These are phyloP conservation scores for Penicillium angulare DNA, from an alignment of 495 filamentous ascomycete genomes.

Conservation along the genomic window DNA sequence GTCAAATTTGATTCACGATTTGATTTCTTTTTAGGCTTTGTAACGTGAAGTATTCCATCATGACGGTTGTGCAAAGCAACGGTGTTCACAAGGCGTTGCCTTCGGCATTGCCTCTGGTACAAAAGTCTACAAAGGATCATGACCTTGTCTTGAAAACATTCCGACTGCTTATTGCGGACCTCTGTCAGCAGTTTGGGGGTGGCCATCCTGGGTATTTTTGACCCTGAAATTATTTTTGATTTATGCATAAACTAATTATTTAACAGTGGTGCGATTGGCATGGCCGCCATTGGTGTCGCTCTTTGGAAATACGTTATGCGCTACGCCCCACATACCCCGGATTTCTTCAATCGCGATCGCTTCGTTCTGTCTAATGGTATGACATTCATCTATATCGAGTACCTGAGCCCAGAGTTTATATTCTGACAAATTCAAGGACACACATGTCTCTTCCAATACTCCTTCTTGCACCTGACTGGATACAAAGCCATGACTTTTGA, in stretches of 20 bases:
- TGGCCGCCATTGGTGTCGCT: slow-evolving; percentile 87
- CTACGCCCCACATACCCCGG: slow-evolving; percentile 90
- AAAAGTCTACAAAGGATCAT: slow-evolving; percentile 33
- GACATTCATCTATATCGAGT: background rate
- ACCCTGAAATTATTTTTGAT: background rate
- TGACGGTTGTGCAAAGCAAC: slow-evolving; percentile 13
- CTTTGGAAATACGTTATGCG: slow-evolving; percentile 90
- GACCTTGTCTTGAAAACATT: slow-evolving; percentile 52
- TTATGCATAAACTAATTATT: background rate
- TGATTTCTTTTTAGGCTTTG: background rate
- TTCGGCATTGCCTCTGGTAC: slow-evolving; percentile 21
- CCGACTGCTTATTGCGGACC: slow-evolving; percentile 55
- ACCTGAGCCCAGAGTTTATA: background rate
- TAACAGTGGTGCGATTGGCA: slow-evolving; percentile 70
- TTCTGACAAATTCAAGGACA: too few relatives aligned
- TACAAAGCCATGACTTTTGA: slow-evolving; percentile 60
- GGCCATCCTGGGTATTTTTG: slow-evolving; percentile 54
- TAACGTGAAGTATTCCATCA: background rate
- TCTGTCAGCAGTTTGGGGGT: slow-evolving; percentile 58
- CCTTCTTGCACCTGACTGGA: slow-evolving; percentile 55
- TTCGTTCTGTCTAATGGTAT: slow-evolving; percentile 72
- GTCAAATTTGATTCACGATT: background rate
- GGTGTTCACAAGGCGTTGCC: slow-evolving; percentile 16
- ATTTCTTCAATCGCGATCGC: slow-evolving; percentile 86
- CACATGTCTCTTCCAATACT: slow-evolving; percentile 59